Evolutionary conservation across 192 early-diverging fungal genomes (phyloP), one percentile per base, ranked within the genome.

Genomic region (Coemansia aciculifera): DNA sequence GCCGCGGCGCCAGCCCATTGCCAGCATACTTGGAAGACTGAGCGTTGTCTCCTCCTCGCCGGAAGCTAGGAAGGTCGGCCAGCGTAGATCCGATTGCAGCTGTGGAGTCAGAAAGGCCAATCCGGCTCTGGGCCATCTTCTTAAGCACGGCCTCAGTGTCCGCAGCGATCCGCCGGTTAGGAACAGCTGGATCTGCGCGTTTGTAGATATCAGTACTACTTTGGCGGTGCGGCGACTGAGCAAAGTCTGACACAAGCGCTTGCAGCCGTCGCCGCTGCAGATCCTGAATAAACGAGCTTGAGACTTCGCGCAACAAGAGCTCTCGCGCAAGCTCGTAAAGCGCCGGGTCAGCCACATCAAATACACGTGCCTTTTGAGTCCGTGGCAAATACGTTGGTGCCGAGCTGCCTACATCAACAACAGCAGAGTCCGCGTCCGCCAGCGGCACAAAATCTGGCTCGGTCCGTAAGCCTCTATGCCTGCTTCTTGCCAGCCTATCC

Each of bases 31-130:
- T 48, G 46, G 46, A 48, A 9, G 46, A 48, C n/a, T 56, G 54
- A 5, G 29, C 34, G 29, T 6, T n/a, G 24, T 56, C 54, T 15
- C 52, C 49, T 5, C 78, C 79, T 29, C 72, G 68, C 38, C 80
- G 64, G 59, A 82, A 82, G 63, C 80, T 82, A 10, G 80, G 80
- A 19, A 82, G 64, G 21, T 82, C 80, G 1, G 80, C 68, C 48
- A 82, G 44, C 1, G 77, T 52, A 0, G 80, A 56, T 63, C 74
- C 74, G 27, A 82, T 70, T 27, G 68, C 62, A 31, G 57, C 34
- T 10, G 54, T 46, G 3, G 52, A 19, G 21, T 77, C 80, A 6
- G 64, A 24, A 32, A 54, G 44, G 24, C 54, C 66, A 15, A 43
- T 38, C n/a, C 40, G 64, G 32, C 29, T 69, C 36, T 51, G 61